Evolutionary conservation across 371 early-diverging fungal genomes (phyloP).

Genomic region (Haplosporangium sp.): DNA sequence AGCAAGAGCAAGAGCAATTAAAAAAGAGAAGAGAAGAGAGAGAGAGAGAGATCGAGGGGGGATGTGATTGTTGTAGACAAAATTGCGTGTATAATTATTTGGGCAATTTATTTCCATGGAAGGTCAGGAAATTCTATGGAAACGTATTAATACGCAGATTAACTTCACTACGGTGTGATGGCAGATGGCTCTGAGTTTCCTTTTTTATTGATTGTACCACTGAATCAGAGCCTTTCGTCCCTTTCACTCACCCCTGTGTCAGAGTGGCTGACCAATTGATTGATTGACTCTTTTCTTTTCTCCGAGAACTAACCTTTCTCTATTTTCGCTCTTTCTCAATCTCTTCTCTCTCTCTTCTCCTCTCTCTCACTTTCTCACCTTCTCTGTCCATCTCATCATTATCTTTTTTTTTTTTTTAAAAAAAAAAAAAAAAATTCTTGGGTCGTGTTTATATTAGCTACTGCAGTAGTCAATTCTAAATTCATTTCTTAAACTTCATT

Average conservation of each 20-base stretch:
- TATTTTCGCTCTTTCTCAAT: background rate
- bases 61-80: too few relatives aligned
- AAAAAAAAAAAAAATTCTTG: too few relatives aligned
- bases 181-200: constrained; percentile 1
- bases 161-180: constrained; percentile 3
- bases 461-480: too few relatives aligned
- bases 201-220: background rate
- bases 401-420: background rate
- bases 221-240: background rate
- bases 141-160: background rate
- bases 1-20: too few relatives aligned
- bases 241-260: background rate
- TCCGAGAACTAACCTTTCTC: background rate
- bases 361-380: background rate
- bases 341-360: background rate
- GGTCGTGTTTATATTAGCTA: too few relatives aligned
- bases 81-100: too few relatives aligned
- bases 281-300: too few relatives aligned
- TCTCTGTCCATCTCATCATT: background rate
- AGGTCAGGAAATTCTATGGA: background rate
- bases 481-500: too few relatives aligned
- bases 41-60: too few relatives aligned
- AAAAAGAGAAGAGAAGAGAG: too few relatives aligned
- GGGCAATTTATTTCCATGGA: background rate
- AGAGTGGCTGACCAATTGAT: too few relatives aligned